Evolutionary conservation across 768 basidiomycete genomes (phyloP), one percentile per base, ranked within the genome.

Genomic region (Mrakia blollopis): DNA sequence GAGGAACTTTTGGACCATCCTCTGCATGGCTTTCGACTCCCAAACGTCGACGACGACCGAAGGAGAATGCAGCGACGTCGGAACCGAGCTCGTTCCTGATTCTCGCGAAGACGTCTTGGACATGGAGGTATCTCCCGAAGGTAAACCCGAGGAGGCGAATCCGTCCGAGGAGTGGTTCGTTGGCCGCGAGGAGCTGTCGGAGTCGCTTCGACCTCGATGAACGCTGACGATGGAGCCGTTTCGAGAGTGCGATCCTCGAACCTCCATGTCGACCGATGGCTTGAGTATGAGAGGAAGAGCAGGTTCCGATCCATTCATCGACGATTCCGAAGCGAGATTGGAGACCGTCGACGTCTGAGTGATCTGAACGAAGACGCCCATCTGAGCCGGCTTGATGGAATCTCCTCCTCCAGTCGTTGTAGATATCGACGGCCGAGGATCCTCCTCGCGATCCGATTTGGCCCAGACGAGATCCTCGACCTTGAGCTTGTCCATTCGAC

Each of bases 341-440:
- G 74, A 75, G 44, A 75, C 30, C 60, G 63, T 69, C 50, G 74
- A 63, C 35, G 74, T 67, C 30, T 52, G 61, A 8, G 67, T 67
- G 28, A 68, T 67, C 10, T 54, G 10, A 18, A 75, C 54, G 32
- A 52, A 37, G 35, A 67, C 39, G 23, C 44, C 73, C 62, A 23
- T 52, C 41, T 62, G 72, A 16, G 54, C 11, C 70, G 57, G 4
- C 2, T 16, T 25, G 70, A 32, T 35, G 54, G 62, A n/a, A 14
- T 2, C 18, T 39, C 60, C n/a, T 41, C 50, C 35, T 39, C 21
- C 0, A 3, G 37, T 21, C 21, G 35, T 21, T 25, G 35, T 25
- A 39, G 65, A 41, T 16, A 25, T 11, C 35, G 35, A 39, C 25
- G 21, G 7, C 44, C 35, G 70, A 25, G 23, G 70, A 61, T 11